Evolutionary conservation across 1,139 yeast genomes (phyloP).

Genomic region (Candida albicans): DNA sequence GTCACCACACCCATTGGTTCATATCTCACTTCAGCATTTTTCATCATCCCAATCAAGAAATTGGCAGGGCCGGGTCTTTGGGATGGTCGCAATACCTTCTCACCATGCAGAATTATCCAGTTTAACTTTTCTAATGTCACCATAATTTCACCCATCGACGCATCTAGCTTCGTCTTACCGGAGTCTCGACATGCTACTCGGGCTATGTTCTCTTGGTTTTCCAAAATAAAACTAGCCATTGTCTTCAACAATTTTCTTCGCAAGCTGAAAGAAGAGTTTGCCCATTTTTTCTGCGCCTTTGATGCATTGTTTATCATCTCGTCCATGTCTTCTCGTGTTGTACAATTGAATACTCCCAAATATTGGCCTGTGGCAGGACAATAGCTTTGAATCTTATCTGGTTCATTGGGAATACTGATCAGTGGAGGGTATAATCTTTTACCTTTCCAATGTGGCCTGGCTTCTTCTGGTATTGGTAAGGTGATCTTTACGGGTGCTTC

Average conservation of each 20-base stretch:
- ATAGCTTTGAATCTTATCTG: slow-evolving; percentile 71
- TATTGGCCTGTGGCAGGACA: slow-evolving; percentile 97
- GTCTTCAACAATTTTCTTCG: slow-evolving; percentile 73
- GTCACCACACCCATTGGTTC: slow-evolving; percentile 90
- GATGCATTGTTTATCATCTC: slow-evolving; percentile 53
- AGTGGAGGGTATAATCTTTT: slow-evolving; percentile 65
- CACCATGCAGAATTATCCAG: slow-evolving; percentile 89
- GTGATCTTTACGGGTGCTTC: slow-evolving; percentile 52
- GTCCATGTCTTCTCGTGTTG: slow-evolving; percentile 69
- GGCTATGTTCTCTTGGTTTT: slow-evolving; percentile 84
- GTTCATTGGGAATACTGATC: slow-evolving; percentile 56
- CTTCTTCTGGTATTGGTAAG: slow-evolving; percentile 73
- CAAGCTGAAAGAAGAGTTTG: slow-evolving; percentile 52
- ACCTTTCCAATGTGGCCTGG: slow-evolving; percentile 92
- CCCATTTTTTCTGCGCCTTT: slow-evolving; percentile 64
- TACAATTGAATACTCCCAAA: slow-evolving; percentile 69
- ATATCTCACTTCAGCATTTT: slow-evolving; percentile 88
- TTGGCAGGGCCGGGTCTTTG: slow-evolving; percentile 86
- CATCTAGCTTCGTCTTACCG: slow-evolving; percentile 94
- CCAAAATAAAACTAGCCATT: slow-evolving; percentile 66
- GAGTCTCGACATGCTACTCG: slow-evolving; percentile 94
- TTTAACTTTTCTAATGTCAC: slow-evolving; percentile 89
- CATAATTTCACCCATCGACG: slow-evolving; percentile 92
- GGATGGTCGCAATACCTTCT: slow-evolving; percentile 65
- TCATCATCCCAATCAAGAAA: slow-evolving; percentile 65